A percentile compares a stretch with the other conserved stretches of the same genome.
These are phyloP conservation scores for Tolypocladium capitatum DNA, from an alignment of 2,329 filamentous ascomycete genomes.

Conservation along the genomic window DNA sequence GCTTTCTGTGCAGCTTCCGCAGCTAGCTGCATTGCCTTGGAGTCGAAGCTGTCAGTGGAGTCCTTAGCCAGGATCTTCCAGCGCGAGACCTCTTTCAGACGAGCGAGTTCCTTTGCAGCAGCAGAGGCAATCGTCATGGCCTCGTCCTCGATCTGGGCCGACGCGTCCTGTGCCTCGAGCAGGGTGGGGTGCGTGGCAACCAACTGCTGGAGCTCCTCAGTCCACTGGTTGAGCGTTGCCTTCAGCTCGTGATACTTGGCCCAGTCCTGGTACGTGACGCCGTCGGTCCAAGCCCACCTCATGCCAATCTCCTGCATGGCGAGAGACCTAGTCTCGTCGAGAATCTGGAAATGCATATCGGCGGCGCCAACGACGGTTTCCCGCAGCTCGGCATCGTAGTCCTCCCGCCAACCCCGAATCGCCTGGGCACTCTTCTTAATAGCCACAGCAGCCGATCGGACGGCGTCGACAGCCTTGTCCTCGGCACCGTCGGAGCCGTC, in stretches of 20 bases:
- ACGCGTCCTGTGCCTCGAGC: slow-evolving; percentile 51
- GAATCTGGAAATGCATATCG: slow-evolving; percentile 68
- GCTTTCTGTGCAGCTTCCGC: slow-evolving; percentile 23
- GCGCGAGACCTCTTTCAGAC: slow-evolving; percentile 68
- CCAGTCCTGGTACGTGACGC: slow-evolving; percentile 95
- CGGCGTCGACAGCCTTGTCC: slow-evolving; percentile 29
- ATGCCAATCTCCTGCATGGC: slow-evolving; percentile 86
- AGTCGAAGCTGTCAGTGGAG: slow-evolving; percentile 64
- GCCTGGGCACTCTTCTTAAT: slow-evolving; percentile 69
- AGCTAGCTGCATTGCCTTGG: slow-evolving; percentile 46
- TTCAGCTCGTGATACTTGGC: slow-evolving; percentile 84
- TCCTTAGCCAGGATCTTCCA: slow-evolving; percentile 75
- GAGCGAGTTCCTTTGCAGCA: slow-evolving; percentile 65
- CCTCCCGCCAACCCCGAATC: slow-evolving; percentile 62
- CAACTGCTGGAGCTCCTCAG: slow-evolving; percentile 63
- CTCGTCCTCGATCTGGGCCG: slow-evolving; percentile 57
- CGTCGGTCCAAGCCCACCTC: slow-evolving; percentile 92
- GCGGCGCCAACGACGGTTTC: slow-evolving; percentile 57
- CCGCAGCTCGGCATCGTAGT: slow-evolving; percentile 57
- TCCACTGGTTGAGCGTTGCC: slow-evolving; percentile 72
- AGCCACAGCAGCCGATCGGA: slow-evolving; percentile 54
- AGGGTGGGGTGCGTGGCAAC: slow-evolving; percentile 63
- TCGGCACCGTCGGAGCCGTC: slow-evolving; percentile 27
- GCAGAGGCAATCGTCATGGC: slow-evolving; percentile 70
- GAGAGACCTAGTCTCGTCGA: slow-evolving; percentile 70